Evolutionary conservation across 1,139 yeast genomes (phyloP), one percentile per base, ranked within the genome.

Genomic region (Yamadazyma pseudoaaseri): DNA sequence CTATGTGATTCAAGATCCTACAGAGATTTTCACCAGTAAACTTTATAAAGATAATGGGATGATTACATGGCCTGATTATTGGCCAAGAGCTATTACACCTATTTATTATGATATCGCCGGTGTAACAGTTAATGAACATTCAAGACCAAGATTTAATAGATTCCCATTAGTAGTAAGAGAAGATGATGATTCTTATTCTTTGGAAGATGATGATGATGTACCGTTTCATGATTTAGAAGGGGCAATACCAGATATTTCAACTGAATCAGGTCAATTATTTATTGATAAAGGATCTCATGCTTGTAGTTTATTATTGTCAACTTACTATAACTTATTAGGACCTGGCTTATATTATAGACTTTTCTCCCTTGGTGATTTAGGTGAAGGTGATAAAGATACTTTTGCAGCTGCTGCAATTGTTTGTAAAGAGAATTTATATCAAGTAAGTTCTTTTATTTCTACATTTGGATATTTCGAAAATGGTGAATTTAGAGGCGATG

Each of bases 41-140:
- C 75, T 86, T 5, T 85, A 70, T 56, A 56, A 56, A 26, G 49
- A 67, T 14, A 58, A 67, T 31, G 90, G 92, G 1, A 67, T 82
- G 60, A 72, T 85, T 4, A 62, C 82, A 18, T 85, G 94, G 90
- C 92, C 94, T 4, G 95, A 86, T 56, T 85, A 77, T 53, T 86
- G 95, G 95, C 70, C 73, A 46, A 68, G 94, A 45, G 74, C 86
- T 1, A 79, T 84, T 1, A 73, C 82, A 5, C 95, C 94, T 4
- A 59, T 58, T 23, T 86, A 68, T 51, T 85, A 81, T 54, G 75
- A 79, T 9, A 73, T 85, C 39, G 86, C 87, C 1, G 81, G 72
- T 5, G 58, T 74, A 5, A 49, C 43, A 15, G 59, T 61, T 2
- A 50, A 59, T 39, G 59, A 56, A 18, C 17, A 27, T 5, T 52